Evolutionary conservation across 2,329 filamentous ascomycete genomes (phyloP), one percentile per base, ranked within the genome.

Genomic region (Verruconis gallopava): DNA sequence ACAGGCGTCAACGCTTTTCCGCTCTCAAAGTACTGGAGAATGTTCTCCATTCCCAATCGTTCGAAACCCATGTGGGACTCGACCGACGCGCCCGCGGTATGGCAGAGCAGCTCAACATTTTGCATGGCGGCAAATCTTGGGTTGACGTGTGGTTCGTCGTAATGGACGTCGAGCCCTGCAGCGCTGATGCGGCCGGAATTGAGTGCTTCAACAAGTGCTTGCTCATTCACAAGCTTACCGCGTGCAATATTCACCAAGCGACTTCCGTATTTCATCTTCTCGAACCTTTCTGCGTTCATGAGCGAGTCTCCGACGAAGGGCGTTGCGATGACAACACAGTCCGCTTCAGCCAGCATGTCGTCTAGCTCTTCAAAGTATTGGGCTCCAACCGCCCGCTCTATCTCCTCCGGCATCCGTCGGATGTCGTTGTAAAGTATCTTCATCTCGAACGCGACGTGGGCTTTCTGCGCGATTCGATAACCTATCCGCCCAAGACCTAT

Each of bases 21-120:
- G 0, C 69, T 70, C 2, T 57, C 56, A 42, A 80, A 53, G 43
- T 77, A 77, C 0, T 70, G 69, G 58, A 79, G 62, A 38, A 82
- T 67, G 53, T 82, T 83, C 51, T 73, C 64, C 69, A 83, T 80
- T 22, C 72, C 73, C 54, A 81, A 52, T 55, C 73, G 68, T 62
- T 82, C 78, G 49, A 81, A 80, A 3, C 73, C 75, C n/a, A 71
- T 55, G 50, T 77, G 75, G 46, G 77, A 77, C 55, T 80, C 75
- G 12, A 80, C 65, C 25, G 76, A 79, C 3, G 76, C 75, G 0
- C 77, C 77, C 1, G 77, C 78, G 48, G 79, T 79, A 53, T 81
- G 79, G 40, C 74, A 73, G n/a, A 78, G 74, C 42, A 81, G 54
- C 60, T 77, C 67, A 0, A 73, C 72, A 46, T 67, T 67, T 1